These are phyloP conservation scores for Pseudomonodictys pantanalensis DNA, from an alignment of 495 filamentous ascomycete species.

Conservation along the genomic window DNA sequence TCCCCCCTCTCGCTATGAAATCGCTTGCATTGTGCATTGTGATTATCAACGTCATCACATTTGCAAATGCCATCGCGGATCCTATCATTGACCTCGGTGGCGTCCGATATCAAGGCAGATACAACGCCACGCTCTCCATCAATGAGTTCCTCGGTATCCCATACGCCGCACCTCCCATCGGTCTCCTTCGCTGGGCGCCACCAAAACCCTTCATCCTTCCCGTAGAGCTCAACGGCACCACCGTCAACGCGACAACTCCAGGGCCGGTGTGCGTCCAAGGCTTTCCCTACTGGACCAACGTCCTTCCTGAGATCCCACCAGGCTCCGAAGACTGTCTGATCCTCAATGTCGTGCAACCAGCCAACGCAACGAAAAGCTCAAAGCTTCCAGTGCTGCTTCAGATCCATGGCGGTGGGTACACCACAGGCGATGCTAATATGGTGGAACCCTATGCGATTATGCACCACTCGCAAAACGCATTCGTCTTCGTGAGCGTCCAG, in stretches of 20 bases:
- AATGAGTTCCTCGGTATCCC: conserved; percentile 7
- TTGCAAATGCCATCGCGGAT: too few relatives aligned
- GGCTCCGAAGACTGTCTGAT: conserved; percentile 24
- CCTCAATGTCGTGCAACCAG: conserved; percentile 6
- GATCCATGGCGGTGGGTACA: conserved; percentile 26
- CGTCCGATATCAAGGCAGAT: conserved; percentile 7
- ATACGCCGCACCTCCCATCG: conserved; percentile 1
- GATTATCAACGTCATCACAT: too few relatives aligned
- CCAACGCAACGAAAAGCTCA: not conserved
- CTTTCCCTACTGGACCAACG: not conserved
- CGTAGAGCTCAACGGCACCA: not conserved
- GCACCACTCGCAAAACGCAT: conserved; percentile 4
- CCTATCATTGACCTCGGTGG: conserved; percentile 14
- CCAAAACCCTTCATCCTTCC: not conserved
- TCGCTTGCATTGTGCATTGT: too few relatives aligned
- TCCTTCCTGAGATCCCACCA: not conserved
- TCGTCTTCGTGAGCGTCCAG: not conserved
- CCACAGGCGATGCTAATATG: not conserved
- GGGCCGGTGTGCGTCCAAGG: conserved; percentile 15
- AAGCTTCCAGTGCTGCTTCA: conserved; percentile 18
- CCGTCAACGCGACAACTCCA: conserved; percentile 1
- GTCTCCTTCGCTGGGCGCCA: conserved; percentile 2
- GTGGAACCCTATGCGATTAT: not conserved
- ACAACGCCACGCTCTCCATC: not conserved
- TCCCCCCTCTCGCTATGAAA: too few relatives aligned